phyloP scores from a whole-genome alignment of 805 yeast species.

The Hyphopichia homilentoma region DNA sequence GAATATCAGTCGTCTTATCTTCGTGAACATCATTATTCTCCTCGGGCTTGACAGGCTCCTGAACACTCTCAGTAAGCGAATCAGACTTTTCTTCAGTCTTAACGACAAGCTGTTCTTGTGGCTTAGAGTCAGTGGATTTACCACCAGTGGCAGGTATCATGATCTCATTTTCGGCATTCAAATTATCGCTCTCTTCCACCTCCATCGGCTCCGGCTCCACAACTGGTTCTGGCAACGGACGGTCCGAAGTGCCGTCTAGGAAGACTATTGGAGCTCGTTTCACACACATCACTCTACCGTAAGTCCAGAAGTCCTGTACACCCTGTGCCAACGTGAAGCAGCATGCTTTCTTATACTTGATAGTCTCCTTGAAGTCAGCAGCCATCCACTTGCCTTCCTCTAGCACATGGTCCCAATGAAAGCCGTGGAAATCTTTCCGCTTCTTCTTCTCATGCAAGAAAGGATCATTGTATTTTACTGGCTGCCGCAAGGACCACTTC shows the following conservation, averaged over 20 bases:
- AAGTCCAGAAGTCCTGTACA: conserved; percentile 71
- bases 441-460: conserved; percentile 23
- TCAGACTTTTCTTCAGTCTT: background rate
- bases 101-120: background rate
- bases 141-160: no score
- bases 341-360: conserved; percentile 65
- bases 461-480: conserved; percentile 68
- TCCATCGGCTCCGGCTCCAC: conserved; percentile 5
- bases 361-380: conserved; percentile 66
- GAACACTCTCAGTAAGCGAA: background rate
- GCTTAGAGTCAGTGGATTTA: background rate
- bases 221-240: no score
- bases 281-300: conserved; percentile 65
- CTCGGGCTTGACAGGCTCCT: background rate
- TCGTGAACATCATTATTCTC: background rate
- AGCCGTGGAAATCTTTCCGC: conserved; percentile 21
- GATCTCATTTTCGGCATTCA: background rate
- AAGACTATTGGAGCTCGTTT: conserved; percentile 43
- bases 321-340: conserved; percentile 71
- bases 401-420: conserved; percentile 71
- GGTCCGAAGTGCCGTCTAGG: conserved; percentile 9
- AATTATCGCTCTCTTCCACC: background rate
- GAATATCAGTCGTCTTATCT: background rate
- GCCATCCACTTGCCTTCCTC: conserved; percentile 86
- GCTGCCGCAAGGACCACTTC: conserved; percentile 91